These are phyloP conservation scores for Leptographium procerum DNA, from an alignment of 2,329 filamentous ascomycete genomes.

Conservation along the genomic window DNA sequence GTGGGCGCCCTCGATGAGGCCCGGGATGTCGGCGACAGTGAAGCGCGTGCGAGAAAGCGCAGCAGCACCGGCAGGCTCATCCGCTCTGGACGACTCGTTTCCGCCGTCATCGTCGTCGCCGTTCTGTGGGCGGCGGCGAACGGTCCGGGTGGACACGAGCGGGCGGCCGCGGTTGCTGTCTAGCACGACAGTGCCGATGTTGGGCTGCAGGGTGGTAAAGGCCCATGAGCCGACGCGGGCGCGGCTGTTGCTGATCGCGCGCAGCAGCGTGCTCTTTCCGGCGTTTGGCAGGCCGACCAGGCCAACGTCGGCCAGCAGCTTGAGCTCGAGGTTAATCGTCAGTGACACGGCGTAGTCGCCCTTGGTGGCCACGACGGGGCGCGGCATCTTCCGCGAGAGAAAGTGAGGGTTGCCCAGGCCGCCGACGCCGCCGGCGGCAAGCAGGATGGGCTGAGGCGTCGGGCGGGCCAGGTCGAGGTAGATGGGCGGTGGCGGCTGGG, in stretches of 20 bases:
- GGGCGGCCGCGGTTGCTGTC: conserved; percentile 77
- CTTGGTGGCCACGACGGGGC: conserved; percentile 79
- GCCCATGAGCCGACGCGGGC: conserved; percentile 90
- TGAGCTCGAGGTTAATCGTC: conserved; percentile 78
- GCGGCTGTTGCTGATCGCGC: conserved; percentile 77
- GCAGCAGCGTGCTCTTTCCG: conserved; percentile 85
- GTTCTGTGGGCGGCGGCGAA: conserved; percentile 21
- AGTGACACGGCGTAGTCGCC: conserved; percentile 72
- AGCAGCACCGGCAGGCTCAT: conserved; percentile 33
- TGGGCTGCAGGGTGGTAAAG: conserved; percentile 84
- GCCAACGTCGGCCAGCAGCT: conserved; percentile 88
- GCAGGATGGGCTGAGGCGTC: conserved; percentile 71
- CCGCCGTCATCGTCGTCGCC: conserved; percentile 19
- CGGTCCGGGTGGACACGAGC: conserved; percentile 17
- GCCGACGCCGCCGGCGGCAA: conserved; percentile 79
- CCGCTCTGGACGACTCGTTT: conserved; percentile 24
- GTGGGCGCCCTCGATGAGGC: conserved; percentile 84
- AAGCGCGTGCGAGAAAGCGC: conserved; percentile 56
- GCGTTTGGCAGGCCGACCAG: conserved; percentile 92
- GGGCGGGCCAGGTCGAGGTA: conserved; percentile 61
- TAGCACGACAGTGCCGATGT: conserved; percentile 89
- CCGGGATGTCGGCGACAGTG: conserved; percentile 91
- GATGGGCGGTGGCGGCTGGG: conserved; percentile 64
- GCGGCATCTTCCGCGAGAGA: conserved; percentile 58
- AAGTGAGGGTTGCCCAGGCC: conserved; percentile 94